These are phyloP conservation scores for Microdochium nivale DNA, from an alignment of 2,329 filamentous ascomycete species.

Conservation along the genomic window DNA sequence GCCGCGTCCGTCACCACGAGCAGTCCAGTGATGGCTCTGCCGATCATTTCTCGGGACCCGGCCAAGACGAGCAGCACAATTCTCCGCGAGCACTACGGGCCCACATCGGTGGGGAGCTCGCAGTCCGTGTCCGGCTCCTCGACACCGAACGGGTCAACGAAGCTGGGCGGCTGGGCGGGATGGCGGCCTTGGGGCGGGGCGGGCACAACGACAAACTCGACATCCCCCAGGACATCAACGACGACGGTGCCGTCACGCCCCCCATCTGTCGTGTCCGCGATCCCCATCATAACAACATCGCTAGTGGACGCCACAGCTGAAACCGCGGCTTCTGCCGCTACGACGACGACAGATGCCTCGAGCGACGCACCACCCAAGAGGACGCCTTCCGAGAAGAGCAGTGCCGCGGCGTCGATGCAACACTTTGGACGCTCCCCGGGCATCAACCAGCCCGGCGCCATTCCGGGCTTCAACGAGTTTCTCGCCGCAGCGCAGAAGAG, in stretches of 20 bases:
- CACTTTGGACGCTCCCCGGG: slow-evolving; percentile 48
- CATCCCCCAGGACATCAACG: slow-evolving; percentile 21
- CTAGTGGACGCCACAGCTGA: not conserved
- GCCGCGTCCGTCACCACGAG: slow-evolving; percentile 46
- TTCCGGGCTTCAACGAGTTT: slow-evolving; percentile 61
- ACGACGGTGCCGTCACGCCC: slow-evolving; percentile 11
- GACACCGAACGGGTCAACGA: slow-evolving; percentile 15
- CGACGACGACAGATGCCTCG: not conserved
- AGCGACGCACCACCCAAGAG: not conserved
- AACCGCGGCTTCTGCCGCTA: not conserved
- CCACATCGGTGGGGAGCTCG: slow-evolving; percentile 22
- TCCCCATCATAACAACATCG: no score
- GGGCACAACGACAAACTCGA: slow-evolving; percentile 9
- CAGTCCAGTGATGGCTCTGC: slow-evolving; percentile 49
- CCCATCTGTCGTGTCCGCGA: not conserved
- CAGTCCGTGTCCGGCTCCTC: slow-evolving; percentile 18
- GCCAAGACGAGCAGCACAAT: slow-evolving; percentile 43
- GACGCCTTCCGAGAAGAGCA: not conserved
- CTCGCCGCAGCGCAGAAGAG: slow-evolving; percentile 40
- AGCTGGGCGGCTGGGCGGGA: slow-evolving; percentile 34
- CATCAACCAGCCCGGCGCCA: slow-evolving; percentile 69
- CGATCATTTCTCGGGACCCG: slow-evolving; percentile 40
- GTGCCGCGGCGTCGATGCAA: not conserved
- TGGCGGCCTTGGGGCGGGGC: slow-evolving; percentile 28
- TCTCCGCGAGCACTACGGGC: slow-evolving; percentile 42